phyloP scores from a whole-genome alignment of 75 land plant genomes.

The Cunninghamia lanceolata region DNA sequence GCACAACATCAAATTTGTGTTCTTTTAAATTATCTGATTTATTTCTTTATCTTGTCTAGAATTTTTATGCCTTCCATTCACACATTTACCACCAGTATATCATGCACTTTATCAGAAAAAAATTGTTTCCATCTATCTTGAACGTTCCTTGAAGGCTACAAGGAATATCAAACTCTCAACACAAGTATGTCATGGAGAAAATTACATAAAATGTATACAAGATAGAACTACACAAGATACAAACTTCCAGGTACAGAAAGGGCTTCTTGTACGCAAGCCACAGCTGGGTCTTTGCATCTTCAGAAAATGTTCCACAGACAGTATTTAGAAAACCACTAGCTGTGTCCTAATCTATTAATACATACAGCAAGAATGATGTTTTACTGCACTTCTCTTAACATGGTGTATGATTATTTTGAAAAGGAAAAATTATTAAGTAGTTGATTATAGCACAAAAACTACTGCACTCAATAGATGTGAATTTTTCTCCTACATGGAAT shows the following conservation, averaged over 20 bases:
- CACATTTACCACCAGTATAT: neutral
- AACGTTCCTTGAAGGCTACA: neutral
- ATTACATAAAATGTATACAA: neutral
- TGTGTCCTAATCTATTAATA: neutral
- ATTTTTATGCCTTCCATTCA: neutral
- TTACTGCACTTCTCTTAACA: neutral
- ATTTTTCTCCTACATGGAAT: constrained; percentile 9
- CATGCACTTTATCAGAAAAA: neutral
- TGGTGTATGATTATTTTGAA: neutral
- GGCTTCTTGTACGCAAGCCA: neutral
- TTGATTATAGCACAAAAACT: constrained; percentile 2
- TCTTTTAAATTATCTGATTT: neutral
- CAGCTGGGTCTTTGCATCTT: neutral
- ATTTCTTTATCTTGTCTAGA: neutral
- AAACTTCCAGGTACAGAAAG: neutral
- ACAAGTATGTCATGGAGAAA: neutral
- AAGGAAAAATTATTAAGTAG: neutral
- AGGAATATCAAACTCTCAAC: neutral
- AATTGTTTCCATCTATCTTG: neutral
- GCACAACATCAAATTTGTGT: neutral
- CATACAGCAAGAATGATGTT: neutral
- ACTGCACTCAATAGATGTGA: neutral
- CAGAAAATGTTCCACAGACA: neutral
- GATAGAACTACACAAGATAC: neutral
- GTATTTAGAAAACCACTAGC: neutral